Evolutionary conservation across 257 asterid genomes (phyloP).

Genomic region (Striga asiatica): DNA sequence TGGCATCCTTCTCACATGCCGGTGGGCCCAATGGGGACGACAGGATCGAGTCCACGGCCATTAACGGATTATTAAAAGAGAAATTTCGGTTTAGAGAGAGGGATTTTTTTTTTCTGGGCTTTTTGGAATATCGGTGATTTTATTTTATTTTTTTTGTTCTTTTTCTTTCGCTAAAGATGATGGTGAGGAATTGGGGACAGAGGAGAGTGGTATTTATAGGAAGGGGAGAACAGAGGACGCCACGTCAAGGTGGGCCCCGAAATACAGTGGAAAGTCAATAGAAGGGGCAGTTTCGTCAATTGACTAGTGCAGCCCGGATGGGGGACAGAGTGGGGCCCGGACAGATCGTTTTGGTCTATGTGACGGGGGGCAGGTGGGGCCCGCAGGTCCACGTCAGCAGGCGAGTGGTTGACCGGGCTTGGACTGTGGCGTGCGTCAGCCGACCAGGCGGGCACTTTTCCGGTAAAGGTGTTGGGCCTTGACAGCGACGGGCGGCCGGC

Average conservation of each 20-base stretch:
- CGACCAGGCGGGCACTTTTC: conserved; percentile 55
- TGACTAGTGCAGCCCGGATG: conserved; percentile 13
- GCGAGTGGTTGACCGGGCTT: conserved; percentile 14
- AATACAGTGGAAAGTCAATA: background rate
- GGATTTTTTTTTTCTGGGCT: no score
- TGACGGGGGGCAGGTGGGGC: conserved; percentile 32
- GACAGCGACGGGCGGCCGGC: conserved; percentile 67
- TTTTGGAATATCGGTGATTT: no score
- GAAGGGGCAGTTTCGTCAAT: conserved; percentile 19
- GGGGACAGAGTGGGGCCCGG: conserved; percentile 33
- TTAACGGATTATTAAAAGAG: conserved; percentile 15
- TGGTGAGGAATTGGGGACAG: no score
- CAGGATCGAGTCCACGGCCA: conserved; percentile 34
- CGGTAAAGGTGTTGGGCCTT: conserved; percentile 55
- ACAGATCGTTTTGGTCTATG: conserved; percentile 8
- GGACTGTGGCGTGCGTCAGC: conserved; percentile 32
- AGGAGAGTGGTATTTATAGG: no score
- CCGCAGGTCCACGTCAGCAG: conserved; percentile 34
- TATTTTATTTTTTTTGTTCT: no score
- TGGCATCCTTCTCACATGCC: conserved; percentile 39
- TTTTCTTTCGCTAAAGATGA: no score
- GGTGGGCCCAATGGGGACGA: conserved; percentile 32
- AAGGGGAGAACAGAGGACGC: no score
- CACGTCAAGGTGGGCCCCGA: conserved; percentile 27
- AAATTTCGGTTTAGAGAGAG: background rate